Evolutionary conservation across 2,329 filamentous ascomycete species (phyloP).

Genomic region (Trichoderma semiorbis): DNA sequence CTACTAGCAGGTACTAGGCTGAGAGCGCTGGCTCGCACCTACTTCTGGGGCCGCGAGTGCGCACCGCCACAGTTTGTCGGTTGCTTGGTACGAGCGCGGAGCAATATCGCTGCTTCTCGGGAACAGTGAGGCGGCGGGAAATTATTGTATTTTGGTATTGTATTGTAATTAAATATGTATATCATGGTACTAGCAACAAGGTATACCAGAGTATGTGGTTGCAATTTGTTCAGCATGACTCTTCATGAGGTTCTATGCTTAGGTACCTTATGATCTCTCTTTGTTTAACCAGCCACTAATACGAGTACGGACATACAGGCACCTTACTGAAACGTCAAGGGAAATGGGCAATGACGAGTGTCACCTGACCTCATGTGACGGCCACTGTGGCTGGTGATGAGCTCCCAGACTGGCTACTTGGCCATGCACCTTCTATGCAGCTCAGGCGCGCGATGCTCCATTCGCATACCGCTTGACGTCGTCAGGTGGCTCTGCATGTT

Average conservation of each 20-base stretch:
- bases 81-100: neutral
- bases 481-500: conserved; percentile 21
- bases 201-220: neutral
- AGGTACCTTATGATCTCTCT: neutral
- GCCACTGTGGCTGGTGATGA: conserved; percentile 24
- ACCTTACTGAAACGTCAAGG: neutral
- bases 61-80: conserved; percentile 10
- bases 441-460: conserved; percentile 17
- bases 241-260: neutral
- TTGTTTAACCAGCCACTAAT: neutral
- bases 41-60: conserved; percentile 14
- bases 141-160: neutral
- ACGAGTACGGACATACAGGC: neutral
- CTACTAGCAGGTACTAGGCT: neutral
- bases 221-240: neutral
- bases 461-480: conserved; percentile 20
- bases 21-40: conserved; percentile 7
- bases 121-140: neutral
- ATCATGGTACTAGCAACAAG: neutral
- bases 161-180: neutral
- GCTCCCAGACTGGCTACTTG: neutral
- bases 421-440: conserved; percentile 15
- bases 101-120: neutral
- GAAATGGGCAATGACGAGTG: conserved; percentile 9
- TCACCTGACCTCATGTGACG: conserved; percentile 31